Conservation (phyloP, 176 grass and related monocot genomes). For the Saccharum officinarum region DNA sequence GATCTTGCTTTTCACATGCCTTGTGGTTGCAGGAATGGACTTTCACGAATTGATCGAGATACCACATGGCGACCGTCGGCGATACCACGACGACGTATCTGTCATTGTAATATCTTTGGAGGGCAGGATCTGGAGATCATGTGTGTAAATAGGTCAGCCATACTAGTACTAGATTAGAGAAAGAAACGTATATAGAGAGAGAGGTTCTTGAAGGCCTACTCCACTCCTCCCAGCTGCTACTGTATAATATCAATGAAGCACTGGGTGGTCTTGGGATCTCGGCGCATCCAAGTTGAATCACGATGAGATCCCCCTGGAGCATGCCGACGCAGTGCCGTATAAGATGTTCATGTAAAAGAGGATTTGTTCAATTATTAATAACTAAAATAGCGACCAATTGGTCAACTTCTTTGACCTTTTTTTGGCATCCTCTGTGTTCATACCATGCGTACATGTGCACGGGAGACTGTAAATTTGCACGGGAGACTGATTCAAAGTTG, state of each 20-base stretch:
- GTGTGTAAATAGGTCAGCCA: slow-evolving; percentile 75
- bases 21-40: slow-evolving; percentile 78
- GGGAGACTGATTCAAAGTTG: slow-evolving; percentile 38
- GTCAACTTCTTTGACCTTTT: slow-evolving; percentile 47
- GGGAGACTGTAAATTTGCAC: slow-evolving; percentile 29
- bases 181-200: slow-evolving; percentile 55
- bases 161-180: slow-evolving; percentile 42
- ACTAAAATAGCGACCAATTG: slow-evolving; percentile 47
- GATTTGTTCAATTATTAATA: slow-evolving; percentile 58
- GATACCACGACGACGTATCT: slow-evolving; percentile 90
- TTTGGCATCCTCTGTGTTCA: slow-evolving; percentile 18
- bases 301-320: background rate
- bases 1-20: slow-evolving; percentile 21
- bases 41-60: slow-evolving; percentile 92
- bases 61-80: slow-evolving; percentile 83
- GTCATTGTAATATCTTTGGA: slow-evolving; percentile 95
- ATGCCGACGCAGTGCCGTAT: background rate
- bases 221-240: slow-evolving; percentile 33
- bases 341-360: slow-evolving; percentile 37
- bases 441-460: slow-evolving; percentile 21
- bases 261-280: slow-evolving; percentile 29
- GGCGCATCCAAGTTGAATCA: slow-evolving; percentile 35
- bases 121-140: slow-evolving; percentile 95
- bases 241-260: slow-evolving; percentile 47
- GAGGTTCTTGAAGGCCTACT: slow-evolving; percentile 38